Conservation (phyloP, 108 stramenopile species). For the Pelagomonas calceolata region DNA sequence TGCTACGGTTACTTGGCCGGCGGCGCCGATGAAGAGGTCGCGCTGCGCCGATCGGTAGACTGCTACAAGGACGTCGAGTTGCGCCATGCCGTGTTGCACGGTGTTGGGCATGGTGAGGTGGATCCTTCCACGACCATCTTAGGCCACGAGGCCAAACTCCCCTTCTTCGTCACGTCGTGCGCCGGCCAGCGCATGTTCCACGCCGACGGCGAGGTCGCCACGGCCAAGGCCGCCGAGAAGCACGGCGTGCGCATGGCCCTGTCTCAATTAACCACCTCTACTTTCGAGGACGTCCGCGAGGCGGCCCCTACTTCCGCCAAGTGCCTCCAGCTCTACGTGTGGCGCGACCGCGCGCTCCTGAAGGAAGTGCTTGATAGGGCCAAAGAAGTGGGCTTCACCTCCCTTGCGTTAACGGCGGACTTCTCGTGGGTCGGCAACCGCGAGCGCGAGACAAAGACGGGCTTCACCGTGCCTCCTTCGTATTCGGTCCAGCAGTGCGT, state of each 20-base stretch:
- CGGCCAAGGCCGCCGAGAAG: conserved; percentile 68
- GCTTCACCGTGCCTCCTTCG: conserved; percentile 87
- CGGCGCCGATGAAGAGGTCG: conserved; percentile 42
- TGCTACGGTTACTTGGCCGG: conserved; percentile 34
- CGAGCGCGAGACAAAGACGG: conserved; percentile 90
- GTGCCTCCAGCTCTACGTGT: conserved; percentile 92
- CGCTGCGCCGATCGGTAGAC: conserved; percentile 18
- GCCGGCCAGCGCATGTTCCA: conserved; percentile 88
- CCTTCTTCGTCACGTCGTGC: background rate
- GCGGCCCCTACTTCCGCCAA: conserved; percentile 43
- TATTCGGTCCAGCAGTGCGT: conserved; percentile 61
- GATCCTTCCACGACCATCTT: background rate
- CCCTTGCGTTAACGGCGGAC: conserved; percentile 87
- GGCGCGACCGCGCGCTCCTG: conserved; percentile 89
- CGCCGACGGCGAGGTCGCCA: conserved; percentile 72
- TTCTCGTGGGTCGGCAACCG: conserved; percentile 93
- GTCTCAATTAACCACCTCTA: conserved; percentile 24
- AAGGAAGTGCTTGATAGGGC: conserved; percentile 83
- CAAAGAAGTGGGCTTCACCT: conserved; percentile 84
- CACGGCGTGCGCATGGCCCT: conserved; percentile 48
- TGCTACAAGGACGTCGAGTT: background rate
- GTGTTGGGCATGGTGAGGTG: background rate
- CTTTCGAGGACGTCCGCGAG: conserved; percentile 34
- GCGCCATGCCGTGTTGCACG: background rate
- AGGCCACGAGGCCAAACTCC: background rate